phyloP scores from a whole-genome alignment of 139 green algal species.

The Trebouxia sp. region DNA sequence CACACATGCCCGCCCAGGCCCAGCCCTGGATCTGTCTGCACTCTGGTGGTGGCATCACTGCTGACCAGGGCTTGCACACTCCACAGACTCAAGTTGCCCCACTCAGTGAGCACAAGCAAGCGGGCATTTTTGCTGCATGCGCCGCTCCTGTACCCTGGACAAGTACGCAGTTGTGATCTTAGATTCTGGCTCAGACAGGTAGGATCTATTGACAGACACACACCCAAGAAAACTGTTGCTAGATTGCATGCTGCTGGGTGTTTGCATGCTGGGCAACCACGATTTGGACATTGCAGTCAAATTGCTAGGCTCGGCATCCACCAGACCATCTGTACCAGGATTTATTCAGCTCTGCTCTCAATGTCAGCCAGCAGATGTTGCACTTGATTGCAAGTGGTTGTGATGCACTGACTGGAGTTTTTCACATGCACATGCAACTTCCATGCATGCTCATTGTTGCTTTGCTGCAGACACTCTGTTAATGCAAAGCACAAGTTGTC shows the following conservation, averaged over 20 bases:
- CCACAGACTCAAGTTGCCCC: constrained; percentile 16
- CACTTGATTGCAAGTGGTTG: too few relatives aligned
- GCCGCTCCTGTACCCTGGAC: neutral
- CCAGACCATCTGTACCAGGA: too few relatives aligned
- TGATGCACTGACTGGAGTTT: too few relatives aligned
- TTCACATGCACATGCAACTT: too few relatives aligned
- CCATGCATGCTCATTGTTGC: too few relatives aligned
- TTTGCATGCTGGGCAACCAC: too few relatives aligned
- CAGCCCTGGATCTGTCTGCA: constrained; percentile 3
- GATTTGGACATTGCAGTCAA: too few relatives aligned
- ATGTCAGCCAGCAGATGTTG: too few relatives aligned
- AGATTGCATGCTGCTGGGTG: too few relatives aligned
- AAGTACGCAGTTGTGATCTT: neutral
- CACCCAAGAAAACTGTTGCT: too few relatives aligned
- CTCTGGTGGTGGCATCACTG: neutral
- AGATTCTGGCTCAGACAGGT: neutral
- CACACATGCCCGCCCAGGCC: neutral
- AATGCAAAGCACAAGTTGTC: neutral
- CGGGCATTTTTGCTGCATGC: neutral
- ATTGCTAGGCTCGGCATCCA: too few relatives aligned
- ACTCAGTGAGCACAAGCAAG: neutral
- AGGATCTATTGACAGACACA: neutral
- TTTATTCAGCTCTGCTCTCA: too few relatives aligned
- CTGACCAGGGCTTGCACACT: neutral
- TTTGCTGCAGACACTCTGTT: neutral